Conservation (phyloP, 176 grass and related monocot species). For the Luzula sylvatica region DNA sequence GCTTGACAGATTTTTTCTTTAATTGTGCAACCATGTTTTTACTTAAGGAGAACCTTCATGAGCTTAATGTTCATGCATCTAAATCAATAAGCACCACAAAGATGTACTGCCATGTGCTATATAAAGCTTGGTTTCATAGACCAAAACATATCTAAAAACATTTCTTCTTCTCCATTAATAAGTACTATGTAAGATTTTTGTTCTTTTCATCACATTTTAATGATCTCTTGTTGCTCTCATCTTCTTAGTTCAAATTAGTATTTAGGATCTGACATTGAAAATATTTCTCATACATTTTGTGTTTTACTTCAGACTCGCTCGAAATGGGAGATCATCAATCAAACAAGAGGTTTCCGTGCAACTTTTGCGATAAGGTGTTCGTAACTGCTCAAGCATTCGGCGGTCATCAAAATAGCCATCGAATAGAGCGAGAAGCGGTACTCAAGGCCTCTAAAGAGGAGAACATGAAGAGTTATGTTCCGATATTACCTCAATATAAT, state of each 20-base stretch:
- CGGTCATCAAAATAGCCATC: slow-evolving; percentile 33
- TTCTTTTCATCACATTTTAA: background rate
- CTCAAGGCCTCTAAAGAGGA: background rate
- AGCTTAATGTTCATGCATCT: slow-evolving; percentile 10
- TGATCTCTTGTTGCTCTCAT: too few relatives aligned
- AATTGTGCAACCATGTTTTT: background rate
- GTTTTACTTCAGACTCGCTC: too few relatives aligned
- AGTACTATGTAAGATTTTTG: background rate
- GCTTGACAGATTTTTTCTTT: slow-evolving; percentile 1
- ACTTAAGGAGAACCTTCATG: background rate
- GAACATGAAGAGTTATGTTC: background rate
- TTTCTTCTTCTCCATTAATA: background rate
- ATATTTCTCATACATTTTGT: background rate
- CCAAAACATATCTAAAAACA: background rate
- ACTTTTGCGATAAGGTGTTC: slow-evolving; percentile 23
- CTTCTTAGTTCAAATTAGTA: too few relatives aligned
- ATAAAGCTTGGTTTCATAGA: too few relatives aligned
- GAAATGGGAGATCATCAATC: too few relatives aligned
- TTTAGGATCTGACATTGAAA: background rate
- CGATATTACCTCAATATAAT: too few relatives aligned
- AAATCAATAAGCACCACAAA: background rate
- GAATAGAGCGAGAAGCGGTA: background rate
- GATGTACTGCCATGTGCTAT: too few relatives aligned
- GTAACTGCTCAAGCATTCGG: slow-evolving; percentile 24
- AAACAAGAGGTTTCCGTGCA: slow-evolving; percentile 13